phyloP scores from a whole-genome alignment of 306 rosid genomes.

The Castanea mollissima region DNA sequence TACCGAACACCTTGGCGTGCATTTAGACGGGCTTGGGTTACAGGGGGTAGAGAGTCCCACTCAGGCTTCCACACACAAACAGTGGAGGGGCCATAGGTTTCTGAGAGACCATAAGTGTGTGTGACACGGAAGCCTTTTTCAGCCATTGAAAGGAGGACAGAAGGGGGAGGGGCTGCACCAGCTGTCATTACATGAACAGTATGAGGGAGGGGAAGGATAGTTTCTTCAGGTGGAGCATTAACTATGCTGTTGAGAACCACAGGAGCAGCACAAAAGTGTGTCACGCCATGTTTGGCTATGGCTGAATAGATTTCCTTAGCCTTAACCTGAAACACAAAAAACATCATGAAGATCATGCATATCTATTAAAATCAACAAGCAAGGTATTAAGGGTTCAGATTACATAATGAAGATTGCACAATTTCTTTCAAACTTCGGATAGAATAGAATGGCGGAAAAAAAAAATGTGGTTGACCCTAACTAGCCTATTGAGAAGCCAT shows the following conservation, averaged over 20 bases:
- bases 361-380: background rate
- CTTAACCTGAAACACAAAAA: conserved; percentile 54
- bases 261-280: conserved; percentile 96
- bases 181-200: conserved; percentile 79
- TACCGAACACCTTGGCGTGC: conserved; percentile 91
- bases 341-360: background rate
- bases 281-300: conserved; percentile 64
- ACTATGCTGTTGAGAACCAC: conserved; percentile 84
- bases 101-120: conserved; percentile 91
- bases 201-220: conserved; percentile 85
- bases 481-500: no score
- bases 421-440: background rate
- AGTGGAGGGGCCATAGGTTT: conserved; percentile 84
- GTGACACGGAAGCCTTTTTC: conserved; percentile 75
- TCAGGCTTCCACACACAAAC: conserved; percentile 96
- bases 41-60: conserved; percentile 71
- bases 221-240: conserved; percentile 64
- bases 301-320: conserved; percentile 76
- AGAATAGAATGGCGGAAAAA: no score
- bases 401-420: background rate
- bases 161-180: conserved; percentile 94
- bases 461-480: no score
- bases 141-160: conserved; percentile 69
- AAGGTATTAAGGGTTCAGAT: background rate
- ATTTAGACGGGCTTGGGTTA: conserved; percentile 57